phyloP scores from a whole-genome alignment of 2,329 filamentous ascomycete genomes.

The Sclerotinia spermophila region DNA sequence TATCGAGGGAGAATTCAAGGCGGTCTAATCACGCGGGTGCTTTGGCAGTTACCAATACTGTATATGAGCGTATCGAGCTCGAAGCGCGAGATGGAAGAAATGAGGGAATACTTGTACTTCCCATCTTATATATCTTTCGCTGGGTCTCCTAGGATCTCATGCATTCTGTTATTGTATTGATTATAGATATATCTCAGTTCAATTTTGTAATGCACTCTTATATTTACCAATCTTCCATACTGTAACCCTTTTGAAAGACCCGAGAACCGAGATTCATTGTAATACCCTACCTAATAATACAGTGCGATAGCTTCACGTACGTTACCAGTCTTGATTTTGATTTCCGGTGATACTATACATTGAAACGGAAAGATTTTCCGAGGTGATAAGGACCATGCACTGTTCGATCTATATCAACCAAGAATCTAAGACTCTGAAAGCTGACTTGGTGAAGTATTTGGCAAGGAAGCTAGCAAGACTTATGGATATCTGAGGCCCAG shows the following conservation, averaged over 20 bases:
- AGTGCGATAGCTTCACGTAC: not conserved
- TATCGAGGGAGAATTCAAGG: slow-evolving; percentile 8
- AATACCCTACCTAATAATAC: not conserved
- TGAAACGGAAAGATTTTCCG: not conserved
- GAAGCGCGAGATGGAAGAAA: not conserved
- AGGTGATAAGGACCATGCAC: not conserved
- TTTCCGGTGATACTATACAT: not conserved
- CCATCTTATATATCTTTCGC: not conserved
- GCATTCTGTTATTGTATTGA: not conserved
- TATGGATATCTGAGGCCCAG: not conserved
- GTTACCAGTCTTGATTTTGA: not conserved
- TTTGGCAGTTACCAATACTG: not conserved
- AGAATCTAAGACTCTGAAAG: not conserved
- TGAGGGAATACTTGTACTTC: not conserved
- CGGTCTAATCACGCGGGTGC: not conserved
- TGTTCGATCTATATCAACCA: not conserved
- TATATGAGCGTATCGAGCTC: not conserved
- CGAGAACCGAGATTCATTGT: not conserved
- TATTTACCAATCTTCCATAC: not conserved
- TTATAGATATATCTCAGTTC: not conserved
- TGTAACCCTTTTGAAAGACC: not conserved
- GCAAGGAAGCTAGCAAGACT: not conserved
- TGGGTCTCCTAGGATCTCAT: too few species aligned
- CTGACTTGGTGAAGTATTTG: not conserved
- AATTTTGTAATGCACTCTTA: not conserved